Conservation (phyloP, 768 basidiomycete species). For the Hebeloma cylindrosporum region DNA sequence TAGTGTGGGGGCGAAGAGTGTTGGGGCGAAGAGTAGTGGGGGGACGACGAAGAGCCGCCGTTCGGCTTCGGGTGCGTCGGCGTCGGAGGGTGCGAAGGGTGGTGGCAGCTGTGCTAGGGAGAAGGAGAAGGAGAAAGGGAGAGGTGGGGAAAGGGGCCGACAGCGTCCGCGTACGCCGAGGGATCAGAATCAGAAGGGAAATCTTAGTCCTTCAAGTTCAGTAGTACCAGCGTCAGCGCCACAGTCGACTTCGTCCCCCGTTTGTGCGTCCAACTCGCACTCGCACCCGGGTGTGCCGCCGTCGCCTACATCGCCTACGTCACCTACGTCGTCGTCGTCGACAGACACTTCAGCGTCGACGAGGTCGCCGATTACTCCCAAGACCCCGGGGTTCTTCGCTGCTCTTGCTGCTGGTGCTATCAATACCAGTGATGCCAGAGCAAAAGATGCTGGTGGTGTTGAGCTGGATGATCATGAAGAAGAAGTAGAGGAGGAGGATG, state of each 20-base stretch:
- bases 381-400: no score
- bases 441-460: no score
- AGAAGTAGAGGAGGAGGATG: no score
- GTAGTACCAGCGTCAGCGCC: no score
- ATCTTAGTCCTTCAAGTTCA: background rate
- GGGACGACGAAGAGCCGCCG: background rate
- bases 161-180: background rate
- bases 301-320: background rate
- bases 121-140: slow-evolving; percentile 1
- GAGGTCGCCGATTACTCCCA: no score
- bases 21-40: background rate
- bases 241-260: background rate
- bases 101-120: no score
- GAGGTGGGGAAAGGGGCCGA: background rate
- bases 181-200: background rate
- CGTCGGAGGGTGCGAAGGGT: no score
- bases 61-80: no score
- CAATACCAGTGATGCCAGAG: no score
- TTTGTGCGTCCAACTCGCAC: background rate
- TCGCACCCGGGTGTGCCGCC: background rate
- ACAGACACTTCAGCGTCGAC: background rate
- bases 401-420: no score
- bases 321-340: background rate
- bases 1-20: slow-evolving; percentile 1
- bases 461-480: no score